Base-by-base conservation (phyloP, 2,329 filamentous ascomycete species). In the Aspergillus sp. region DNA sequence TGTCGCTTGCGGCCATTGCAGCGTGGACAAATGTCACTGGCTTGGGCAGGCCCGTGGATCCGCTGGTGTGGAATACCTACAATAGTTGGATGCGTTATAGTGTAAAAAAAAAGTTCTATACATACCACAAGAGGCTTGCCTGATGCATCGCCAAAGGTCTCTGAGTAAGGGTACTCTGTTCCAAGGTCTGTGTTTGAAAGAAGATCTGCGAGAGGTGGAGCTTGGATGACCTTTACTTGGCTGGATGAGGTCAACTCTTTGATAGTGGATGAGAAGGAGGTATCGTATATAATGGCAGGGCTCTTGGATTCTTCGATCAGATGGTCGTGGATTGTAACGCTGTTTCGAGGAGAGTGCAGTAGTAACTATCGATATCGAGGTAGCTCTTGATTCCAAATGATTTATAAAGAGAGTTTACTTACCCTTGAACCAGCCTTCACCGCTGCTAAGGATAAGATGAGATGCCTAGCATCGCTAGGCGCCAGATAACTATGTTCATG, bases 11-110 rank as follows among this genome's bases (percentile, higher is more conserved):
- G 4, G 52, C 52, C 12, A 61, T 14, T 15, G 59, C 52, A 9
- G 27, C 21, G n/a, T 56, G 56, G 21, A 48, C 33, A 31, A 52
- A 43, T 6, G 59, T 6, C 7, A 61, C 56, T 5, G 56, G 59
- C 17, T 56, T 58, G 14, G 49, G 56, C 23, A 54, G 39, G 3
- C 55, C 59, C 11, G 59, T 61, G 3, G 59, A 61, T 4, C 59
- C 59, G 24, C 41, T 53, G 6, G 56, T 61, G 37, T 61, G 59
- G 6, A 60, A 35, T 9, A 57, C 8, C 58, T 58, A 39, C 12
- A 12, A 41, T 11, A 21, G n/a, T 24, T 24, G 17, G 21, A 6
- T 14, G 45, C 24, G 37, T 3, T 12, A 3, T 27, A 7, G 17
- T 4, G 3, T 19, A 14, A 27, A 5, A 24, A 21, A 1, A 1